Percentiles rank a stretch among this genome's conserved stretches.
These are phyloP conservation scores for Lojkania enalia DNA, from an alignment of 2,329 filamentous ascomycete genomes.

Conservation along the genomic window DNA sequence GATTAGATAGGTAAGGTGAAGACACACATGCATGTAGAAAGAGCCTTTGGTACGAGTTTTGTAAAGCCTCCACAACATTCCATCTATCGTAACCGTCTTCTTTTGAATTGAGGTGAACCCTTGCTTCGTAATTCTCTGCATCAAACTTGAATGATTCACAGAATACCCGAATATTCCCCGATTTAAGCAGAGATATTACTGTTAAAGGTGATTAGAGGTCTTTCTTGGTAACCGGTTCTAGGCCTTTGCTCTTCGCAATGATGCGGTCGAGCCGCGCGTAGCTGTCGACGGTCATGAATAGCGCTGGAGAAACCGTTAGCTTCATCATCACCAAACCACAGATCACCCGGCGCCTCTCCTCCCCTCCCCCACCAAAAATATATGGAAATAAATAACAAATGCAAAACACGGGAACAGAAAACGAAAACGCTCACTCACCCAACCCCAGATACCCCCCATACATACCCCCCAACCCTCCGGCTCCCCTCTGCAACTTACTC, in stretches of 20 bases:
- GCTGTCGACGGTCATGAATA: slow-evolving; percentile 44
- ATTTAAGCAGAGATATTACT: too few relatives aligned
- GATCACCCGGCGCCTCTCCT: slow-evolving; percentile 1
- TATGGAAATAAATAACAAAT: slow-evolving; percentile 9
- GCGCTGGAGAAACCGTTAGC: slow-evolving; percentile 9
- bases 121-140: too few relatives aligned
- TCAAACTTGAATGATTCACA: too few relatives aligned
- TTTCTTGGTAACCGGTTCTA: slow-evolving; percentile 37
- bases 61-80: too few relatives aligned
- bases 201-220: slow-evolving; percentile 28
- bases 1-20: too few relatives aligned
- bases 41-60: too few relatives aligned
- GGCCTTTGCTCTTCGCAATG: slow-evolving; percentile 27
- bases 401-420: neutral
- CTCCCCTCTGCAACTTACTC: slow-evolving; percentile 30
- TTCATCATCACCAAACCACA: slow-evolving; percentile 8
- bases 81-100: too few relatives aligned
- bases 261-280: slow-evolving; percentile 37
- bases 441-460: slow-evolving; percentile 44
- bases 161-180: too few relatives aligned
- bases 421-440: slow-evolving; percentile 23
- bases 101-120: too few relatives aligned
- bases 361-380: neutral
- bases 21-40: too few relatives aligned
- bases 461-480: slow-evolving; percentile 38